phyloP scores from a whole-genome alignment of 2,329 filamentous ascomycete species.

The Rutstroemia sydowiana region DNA sequence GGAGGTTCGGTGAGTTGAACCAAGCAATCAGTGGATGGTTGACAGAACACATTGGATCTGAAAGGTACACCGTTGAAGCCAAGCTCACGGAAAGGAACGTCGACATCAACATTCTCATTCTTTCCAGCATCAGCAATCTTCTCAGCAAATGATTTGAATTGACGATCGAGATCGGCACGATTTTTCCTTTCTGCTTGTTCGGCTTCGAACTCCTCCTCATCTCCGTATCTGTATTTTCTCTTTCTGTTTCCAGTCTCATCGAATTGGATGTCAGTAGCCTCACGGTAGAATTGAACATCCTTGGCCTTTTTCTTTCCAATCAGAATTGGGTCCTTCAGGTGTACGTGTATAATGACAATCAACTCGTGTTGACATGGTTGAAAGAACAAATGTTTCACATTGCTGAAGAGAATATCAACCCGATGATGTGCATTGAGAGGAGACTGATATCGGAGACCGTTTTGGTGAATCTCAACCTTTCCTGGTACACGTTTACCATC shows the following conservation, averaged over 20 bases:
- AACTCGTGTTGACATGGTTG: conserved; percentile 94
- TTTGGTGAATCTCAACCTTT: conserved; percentile 95
- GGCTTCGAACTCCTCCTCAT: conserved; percentile 97
- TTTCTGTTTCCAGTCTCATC: conserved; percentile 98
- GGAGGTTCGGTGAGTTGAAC: conserved; percentile 96
- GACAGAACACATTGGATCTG: conserved; percentile 89
- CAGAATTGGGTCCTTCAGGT: conserved; percentile 96
- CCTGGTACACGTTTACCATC: conserved; percentile 96
- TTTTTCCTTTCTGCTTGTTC: conserved; percentile 94
- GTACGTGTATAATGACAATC: conserved; percentile 96
- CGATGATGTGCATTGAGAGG: conserved; percentile 71
- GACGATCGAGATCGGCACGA: conserved; percentile 83
- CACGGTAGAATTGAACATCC: conserved; percentile 96
- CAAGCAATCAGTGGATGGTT: conserved; percentile 92
- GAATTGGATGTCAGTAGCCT: conserved; percentile 97
- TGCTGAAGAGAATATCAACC: conserved; percentile 94
- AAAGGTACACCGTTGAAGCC: conserved; percentile 96
- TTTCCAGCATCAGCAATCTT: conserved; percentile 95
- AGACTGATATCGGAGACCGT: conserved; percentile 92
- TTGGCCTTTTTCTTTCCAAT: conserved; percentile 98
- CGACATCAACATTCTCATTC: conserved; percentile 83
- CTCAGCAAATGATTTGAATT: conserved; percentile 94
- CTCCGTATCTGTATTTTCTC: conserved; percentile 93
- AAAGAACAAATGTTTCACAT: conserved; percentile 98
- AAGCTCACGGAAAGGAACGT: conserved; percentile 93